Base-by-base conservation (phyloP, 179 eudicot species). In the Corrigiola litoralis region DNA sequence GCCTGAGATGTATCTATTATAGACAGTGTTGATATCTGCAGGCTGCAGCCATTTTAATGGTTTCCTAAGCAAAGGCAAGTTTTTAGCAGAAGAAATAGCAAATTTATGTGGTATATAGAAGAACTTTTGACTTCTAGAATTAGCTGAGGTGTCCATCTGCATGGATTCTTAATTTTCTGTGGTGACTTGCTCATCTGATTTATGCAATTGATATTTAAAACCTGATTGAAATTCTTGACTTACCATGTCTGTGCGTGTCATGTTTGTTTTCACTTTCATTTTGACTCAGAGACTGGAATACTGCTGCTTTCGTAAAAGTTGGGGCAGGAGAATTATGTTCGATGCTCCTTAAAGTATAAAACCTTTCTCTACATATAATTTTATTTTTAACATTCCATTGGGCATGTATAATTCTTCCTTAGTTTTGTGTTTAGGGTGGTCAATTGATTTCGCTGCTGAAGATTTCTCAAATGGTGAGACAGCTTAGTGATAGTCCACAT, bases 371-470 rank as follows among this genome's bases (percentile, higher is more conserved):
- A 53, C 44, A 44, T 37, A 34, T 31, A 2, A 28, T 51, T 53
- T 25, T 37, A n/a, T n/a, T n/a, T 46, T 18, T 0, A 33, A 62
- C 6, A 24, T 68, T 65, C 16, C 44, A 45, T 17, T 17, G 6
- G 24, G 52, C 62, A 6, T 55, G 40, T 67, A 29, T 73, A 54
- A 67, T 67, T 61, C 6, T 17, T 61, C 34, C n/a, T 18, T 21
- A 37, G 53, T 46, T 66, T 40, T 42, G 23, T 56, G 62, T 80
- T 47, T 47, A 91, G 94, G 96, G 96, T 72, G 92, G 96, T 70
- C 87, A 91, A 38, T 65, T 85, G 75, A 72, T 90, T 62, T 76
- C 97, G 53, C 49, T 90, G 66, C 73, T 83, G 68, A 88, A 83
- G 71, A 46, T 90, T 25, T 81, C 83, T 63, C 68, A 76, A 46